Base-by-base conservation (phyloP, 176 grass and related monocot genomes). In the Eremochloa ophiuroides region DNA sequence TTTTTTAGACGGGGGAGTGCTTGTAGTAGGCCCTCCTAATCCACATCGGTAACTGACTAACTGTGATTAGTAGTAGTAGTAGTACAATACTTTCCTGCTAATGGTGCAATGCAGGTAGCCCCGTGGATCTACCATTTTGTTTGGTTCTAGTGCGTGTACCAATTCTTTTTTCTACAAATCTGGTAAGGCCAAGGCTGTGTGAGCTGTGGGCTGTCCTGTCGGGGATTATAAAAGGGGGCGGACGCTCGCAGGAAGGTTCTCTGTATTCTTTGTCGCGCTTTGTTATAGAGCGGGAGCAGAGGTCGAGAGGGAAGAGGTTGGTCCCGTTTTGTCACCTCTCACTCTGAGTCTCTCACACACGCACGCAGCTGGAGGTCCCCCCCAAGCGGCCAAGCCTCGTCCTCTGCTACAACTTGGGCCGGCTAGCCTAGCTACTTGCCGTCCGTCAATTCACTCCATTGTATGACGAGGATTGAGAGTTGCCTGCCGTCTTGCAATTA, bases 291-390 rank as follows among this genome's bases (percentile, higher is more conserved):
- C 65, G 7, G 18, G n/a, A 17, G 17, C 17, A 2, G 18, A 66
- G 33, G 9, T 2, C 1, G 11, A 28, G 23, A 8, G 14, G 30
- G 28, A 5, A 11, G 9, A 25, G 35, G 37, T 62, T 80, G 68
- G 86, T 88, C 69, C 26, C 28, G 48, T 17, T 88, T 79, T 67
- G 75, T 60, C 81, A 30, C 14, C 28, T 69, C 30, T 22, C 59
- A 18, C 27, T 29, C 23, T 12, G n/a, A n/a, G n/a, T n/a, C n/a
- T n/a, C n/a, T n/a, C n/a, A n/a, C n/a, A n/a, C 62, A 20, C 14
- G 15, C 14, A 23, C 12, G 43, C 25, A 12, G 58, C 58, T 61
- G 25, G 10, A 56, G 53, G 48, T 43, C 75, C 14, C 48, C 75
- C 14, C 48, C 69, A 18, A 27, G 46, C n/a, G 51, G 67, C 15